Percentiles rank a stretch among this genome's conserved stretches.
These are phyloP conservation scores for Anisodus acutangulus DNA, from an alignment of 257 asterid genomes.

Conservation along the genomic window DNA sequence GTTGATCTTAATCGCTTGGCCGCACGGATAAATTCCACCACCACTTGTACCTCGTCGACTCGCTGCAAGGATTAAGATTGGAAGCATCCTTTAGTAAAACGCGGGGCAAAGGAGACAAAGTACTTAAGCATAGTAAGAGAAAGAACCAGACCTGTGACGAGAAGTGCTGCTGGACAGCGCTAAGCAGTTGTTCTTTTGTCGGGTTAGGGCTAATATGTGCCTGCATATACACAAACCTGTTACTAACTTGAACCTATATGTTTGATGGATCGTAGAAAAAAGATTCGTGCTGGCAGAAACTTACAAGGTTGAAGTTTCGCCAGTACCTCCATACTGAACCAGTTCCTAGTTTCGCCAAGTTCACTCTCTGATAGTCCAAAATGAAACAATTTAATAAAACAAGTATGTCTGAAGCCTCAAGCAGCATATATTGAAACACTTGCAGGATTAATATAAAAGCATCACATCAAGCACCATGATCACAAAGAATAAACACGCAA, in stretches of 20 bases:
- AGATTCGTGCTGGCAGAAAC: conserved; percentile 29
- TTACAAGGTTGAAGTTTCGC: conserved; percentile 73
- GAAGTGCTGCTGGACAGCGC: conserved; percentile 72
- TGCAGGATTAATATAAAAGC: conserved; percentile 18
- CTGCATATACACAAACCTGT: conserved; percentile 43
- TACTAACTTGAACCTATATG: neutral
- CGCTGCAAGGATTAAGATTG: conserved; percentile 49
- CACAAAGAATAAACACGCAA: no score
- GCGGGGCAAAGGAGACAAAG: neutral
- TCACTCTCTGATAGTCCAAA: conserved; percentile 52
- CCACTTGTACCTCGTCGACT: conserved; percentile 81
- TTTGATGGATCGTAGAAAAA: neutral
- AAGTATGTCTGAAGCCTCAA: neutral
- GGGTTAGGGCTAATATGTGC: conserved; percentile 61
- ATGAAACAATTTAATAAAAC: conserved; percentile 17
- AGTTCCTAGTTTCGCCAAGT: conserved; percentile 73
- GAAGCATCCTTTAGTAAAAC: neutral
- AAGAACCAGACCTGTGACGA: conserved; percentile 62
- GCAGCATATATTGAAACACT: neutral
- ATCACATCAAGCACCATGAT: neutral
- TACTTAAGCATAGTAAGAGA: neutral
- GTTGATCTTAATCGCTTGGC: conserved; percentile 63
- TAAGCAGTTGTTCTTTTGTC: conserved; percentile 69
- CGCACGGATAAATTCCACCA: conserved; percentile 70
- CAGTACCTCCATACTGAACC: conserved; percentile 87